Percentiles rank a stretch among this genome's conserved stretches.
Conservation (phyloP, 352 stramenopile genomes). For the Globisporangium acanthophoron region DNA sequence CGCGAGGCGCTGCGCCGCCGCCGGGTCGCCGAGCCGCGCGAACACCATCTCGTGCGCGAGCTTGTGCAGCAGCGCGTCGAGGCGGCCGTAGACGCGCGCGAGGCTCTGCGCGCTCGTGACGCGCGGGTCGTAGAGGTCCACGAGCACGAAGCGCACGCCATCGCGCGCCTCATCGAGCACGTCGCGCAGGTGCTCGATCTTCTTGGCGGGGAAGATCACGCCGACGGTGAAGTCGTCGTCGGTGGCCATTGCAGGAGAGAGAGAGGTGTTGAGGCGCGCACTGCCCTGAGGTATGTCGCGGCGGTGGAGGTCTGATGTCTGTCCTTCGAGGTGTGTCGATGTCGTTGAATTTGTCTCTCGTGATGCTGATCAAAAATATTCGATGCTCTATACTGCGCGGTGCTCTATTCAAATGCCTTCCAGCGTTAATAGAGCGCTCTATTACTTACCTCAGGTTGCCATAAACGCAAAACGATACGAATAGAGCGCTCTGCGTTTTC, state of each 20-base stretch:
- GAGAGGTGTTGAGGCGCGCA: not conserved
- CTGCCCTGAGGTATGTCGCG: not conserved
- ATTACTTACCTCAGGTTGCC: not conserved
- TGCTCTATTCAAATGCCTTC: not conserved
- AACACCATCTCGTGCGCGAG: constrained; percentile 85
- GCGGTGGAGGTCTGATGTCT: no score
- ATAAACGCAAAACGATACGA: not conserved
- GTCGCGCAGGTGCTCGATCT: constrained; percentile 68
- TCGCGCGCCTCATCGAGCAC: constrained; percentile 38
- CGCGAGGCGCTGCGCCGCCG: constrained; percentile 33
- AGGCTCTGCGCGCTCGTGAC: constrained; percentile 29
- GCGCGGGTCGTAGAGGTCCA: constrained; percentile 53
- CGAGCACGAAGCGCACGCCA: constrained; percentile 65
- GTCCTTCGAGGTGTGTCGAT: no score
- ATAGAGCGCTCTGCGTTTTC: no score
- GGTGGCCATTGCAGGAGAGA: constrained; percentile 10
- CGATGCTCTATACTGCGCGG: not conserved
- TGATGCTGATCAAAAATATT: not conserved
- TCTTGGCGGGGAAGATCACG: constrained; percentile 80
- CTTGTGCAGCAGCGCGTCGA: constrained; percentile 78
- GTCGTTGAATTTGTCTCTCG: no score
- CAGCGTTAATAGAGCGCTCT: not conserved
- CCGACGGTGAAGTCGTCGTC: constrained; percentile 42
- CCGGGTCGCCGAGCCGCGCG: constrained; percentile 37
- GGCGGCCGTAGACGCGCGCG: constrained; percentile 26